Percentiles rank a stretch among this genome's conserved stretches.
Evolutionary conservation across 2,329 filamentous ascomycete genomes (phyloP).

Genomic region (Clonostachys rosea): DNA sequence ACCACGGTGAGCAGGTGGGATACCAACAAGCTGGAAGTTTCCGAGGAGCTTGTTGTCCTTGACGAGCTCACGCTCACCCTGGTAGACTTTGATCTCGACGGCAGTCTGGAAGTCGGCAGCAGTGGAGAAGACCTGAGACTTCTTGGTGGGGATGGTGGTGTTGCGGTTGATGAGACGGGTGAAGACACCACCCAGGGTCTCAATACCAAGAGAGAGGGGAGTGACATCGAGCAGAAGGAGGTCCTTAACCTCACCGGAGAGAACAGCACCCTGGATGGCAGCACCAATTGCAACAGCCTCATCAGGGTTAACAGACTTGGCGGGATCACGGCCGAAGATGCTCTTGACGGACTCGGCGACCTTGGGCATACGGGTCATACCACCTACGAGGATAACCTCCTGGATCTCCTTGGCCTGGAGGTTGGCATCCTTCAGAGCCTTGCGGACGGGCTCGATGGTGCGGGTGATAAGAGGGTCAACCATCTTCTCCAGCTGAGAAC

Average conservation of each 20-base stretch:
- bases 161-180: conserved; percentile 98
- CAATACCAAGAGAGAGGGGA: conserved; percentile 93
- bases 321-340: conserved; percentile 93
- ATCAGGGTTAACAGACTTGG: conserved; percentile 98
- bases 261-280: conserved; percentile 93
- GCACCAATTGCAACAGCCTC: conserved; percentile 98
- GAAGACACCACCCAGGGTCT: conserved; percentile 97
- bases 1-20: conserved; percentile 92
- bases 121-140: conserved; percentile 97
- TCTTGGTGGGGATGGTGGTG: conserved; percentile 99
- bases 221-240: conserved; percentile 94
- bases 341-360: conserved; percentile 92
- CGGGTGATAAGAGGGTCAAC: conserved; percentile 83
- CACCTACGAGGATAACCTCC: conserved; percentile 96
- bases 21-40: conserved; percentile 99
- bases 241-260: conserved; percentile 94
- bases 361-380: conserved; percentile 99
- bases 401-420: conserved; percentile 91
- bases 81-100: conserved; percentile 99
- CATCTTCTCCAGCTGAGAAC: conserved; percentile 88
- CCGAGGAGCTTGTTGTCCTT: conserved; percentile 97
- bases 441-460: conserved; percentile 89
- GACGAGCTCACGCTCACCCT: conserved; percentile 99
- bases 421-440: conserved; percentile 93
- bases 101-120: conserved; percentile 97